Evolutionary conservation across 192 early-diverging fungal species (phyloP).

Genomic region (Umbelopsis vinacea): DNA sequence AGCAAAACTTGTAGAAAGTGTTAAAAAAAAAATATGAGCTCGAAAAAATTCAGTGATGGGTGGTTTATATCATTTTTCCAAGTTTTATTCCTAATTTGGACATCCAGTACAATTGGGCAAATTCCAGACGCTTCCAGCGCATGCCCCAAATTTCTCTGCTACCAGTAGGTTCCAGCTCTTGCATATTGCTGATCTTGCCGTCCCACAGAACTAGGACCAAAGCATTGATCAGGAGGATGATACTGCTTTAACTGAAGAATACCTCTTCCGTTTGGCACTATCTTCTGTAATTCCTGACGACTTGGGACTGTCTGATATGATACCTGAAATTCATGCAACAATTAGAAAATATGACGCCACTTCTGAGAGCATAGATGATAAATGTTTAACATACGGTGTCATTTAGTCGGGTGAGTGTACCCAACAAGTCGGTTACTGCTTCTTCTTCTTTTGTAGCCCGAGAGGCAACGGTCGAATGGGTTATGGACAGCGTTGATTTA

Average conservation of each 20-base stretch:
- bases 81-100: not conserved
- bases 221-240: constrained; percentile 42
- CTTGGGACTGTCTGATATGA: constrained; percentile 55
- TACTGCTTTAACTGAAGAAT: constrained; percentile 51
- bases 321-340: constrained; percentile 30
- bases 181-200: constrained; percentile 21
- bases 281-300: constrained; percentile 46
- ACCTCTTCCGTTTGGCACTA: constrained; percentile 60
- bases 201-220: constrained; percentile 40
- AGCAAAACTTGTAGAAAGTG: not conserved
- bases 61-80: constrained; percentile 8
- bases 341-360: not conserved
- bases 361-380: not conserved
- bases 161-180: constrained; percentile 35
- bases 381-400: constrained; percentile 48
- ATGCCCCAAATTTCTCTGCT: constrained; percentile 24
- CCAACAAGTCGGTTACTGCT: constrained; percentile 45
- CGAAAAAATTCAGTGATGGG: not conserved
- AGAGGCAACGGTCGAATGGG: constrained; percentile 41
- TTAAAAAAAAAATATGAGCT: not conserved
- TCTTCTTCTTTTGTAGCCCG: constrained; percentile 54
- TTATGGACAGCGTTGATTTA: constrained; percentile 42
- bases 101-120: not conserved
- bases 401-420: constrained; percentile 51
- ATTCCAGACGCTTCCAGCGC: constrained; percentile 26